phyloP scores from a whole-genome alignment of 2,329 filamentous ascomycete genomes.

The Fusarium piperis region DNA sequence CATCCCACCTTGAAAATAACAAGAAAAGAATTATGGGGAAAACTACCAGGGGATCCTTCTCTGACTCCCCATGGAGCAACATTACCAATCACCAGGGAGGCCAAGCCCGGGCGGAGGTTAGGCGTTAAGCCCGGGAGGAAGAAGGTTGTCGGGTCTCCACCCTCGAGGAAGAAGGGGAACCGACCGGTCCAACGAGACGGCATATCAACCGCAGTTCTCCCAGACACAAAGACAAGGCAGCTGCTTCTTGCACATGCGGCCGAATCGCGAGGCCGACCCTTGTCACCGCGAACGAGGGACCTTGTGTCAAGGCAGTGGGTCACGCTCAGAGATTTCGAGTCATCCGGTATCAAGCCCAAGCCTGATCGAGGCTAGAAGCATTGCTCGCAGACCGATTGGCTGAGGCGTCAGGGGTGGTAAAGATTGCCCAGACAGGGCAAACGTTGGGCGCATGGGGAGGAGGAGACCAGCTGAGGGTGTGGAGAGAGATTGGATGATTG shows the following conservation, averaged over 20 bases:
- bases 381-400: not conserved
- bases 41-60: not conserved
- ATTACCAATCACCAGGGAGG: conserved; percentile 13
- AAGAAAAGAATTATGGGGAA: conserved; percentile 19
- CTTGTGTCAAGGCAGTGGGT: conserved; percentile 1
- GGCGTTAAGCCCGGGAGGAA: not conserved
- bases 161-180: not conserved
- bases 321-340: not conserved
- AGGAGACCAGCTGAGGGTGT: conserved; percentile 1
- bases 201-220: not conserved
- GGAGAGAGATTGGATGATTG: not conserved
- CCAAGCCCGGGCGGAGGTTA: not conserved
- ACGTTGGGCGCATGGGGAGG: not conserved
- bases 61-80: not conserved
- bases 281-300: not conserved
- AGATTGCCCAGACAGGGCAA: not conserved
- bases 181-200: not conserved
- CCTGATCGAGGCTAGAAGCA: not conserved
- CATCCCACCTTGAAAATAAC: not conserved
- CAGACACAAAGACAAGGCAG: not conserved
- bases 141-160: not conserved
- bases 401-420: not conserved
- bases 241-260: not conserved
- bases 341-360: conserved; percentile 2
- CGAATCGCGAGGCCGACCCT: not conserved